Evolutionary conservation across 2,329 filamentous ascomycete genomes (phyloP), one percentile per base, ranked within the genome.

Genomic region (Aureobasidium musti): DNA sequence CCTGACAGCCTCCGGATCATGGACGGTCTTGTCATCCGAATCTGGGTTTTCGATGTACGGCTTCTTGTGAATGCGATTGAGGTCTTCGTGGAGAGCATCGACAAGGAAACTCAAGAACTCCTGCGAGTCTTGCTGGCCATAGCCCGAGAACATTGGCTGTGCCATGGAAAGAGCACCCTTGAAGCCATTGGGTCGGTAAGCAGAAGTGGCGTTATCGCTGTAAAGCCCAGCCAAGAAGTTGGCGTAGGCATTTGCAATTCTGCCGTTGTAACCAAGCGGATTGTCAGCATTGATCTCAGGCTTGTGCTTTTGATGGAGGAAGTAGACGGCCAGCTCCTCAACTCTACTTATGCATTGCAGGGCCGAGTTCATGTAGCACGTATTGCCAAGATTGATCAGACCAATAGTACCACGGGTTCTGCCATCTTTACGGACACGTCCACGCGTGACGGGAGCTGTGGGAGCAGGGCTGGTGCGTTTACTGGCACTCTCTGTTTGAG

Each of bases 351-450:
- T 87, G 76, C 95, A 99, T 76, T 99, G 95, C 65, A 98, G 82
- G 11, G 95, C 95, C 26, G 94, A 97, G 78, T 98, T 98, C 93
- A 98, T 97, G 80, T 99, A 99, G 79, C 95, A 99, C 0, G 95
- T 98, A 74, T 99, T 99, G 57, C 95, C 95, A 17, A 99, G 81
- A 74, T 99, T 99, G 70, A 86, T 87, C 63, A 99, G 81, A 39
- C 95, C 95, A 49, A 93, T 90, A 47, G 89, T 89, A 37, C 95
- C 95, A 39, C 87, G 79, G 14, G 87, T 86, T 69, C 88, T 87
- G 11, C 90, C 90, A 45, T 87, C 86, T 71, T 87, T 88, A 68
- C 89, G 86, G 8, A 85, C 80, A 66, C 91, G 86, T 49, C 91
- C 91, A 70, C 92, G 85, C 0, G 91, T 93, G 69, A 90, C 81